A percentile compares a stretch with the other conserved stretches of the same genome.
These are phyloP conservation scores for Pestalotiopsis sp. DNA, from an alignment of 2,329 filamentous ascomycete species.

Conservation along the genomic window DNA sequence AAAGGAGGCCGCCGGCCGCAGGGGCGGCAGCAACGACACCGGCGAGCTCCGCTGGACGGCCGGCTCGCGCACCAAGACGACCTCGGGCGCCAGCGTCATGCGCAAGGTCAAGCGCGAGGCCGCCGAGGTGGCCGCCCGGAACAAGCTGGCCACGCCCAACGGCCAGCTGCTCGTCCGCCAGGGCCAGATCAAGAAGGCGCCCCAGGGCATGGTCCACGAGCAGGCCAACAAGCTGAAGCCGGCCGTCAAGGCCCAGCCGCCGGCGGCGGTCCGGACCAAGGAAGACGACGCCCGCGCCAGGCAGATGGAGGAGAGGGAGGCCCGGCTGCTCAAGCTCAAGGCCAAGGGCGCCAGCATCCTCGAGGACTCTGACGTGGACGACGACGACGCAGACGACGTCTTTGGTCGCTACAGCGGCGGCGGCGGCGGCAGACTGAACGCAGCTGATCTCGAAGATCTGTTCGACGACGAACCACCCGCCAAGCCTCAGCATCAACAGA, in stretches of 20 bases:
- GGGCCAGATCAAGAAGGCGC: constrained; percentile 51
- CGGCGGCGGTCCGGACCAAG: constrained; percentile 10
- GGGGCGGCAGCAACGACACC: constrained; percentile 27
- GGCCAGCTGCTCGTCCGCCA: constrained; percentile 33
- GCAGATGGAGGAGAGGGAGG: constrained; percentile 39
- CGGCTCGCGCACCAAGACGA: constrained; percentile 55
- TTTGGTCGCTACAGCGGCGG: neutral
- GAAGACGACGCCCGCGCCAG: constrained; percentile 20
- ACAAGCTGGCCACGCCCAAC: constrained; percentile 45
- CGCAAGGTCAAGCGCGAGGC: constrained; percentile 59
- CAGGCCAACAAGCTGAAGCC: constrained; percentile 45
- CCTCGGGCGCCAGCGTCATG: constrained; percentile 55
- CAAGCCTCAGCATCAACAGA: constrained; percentile 11
- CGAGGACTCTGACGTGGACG: constrained; percentile 39
- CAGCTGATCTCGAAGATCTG: constrained; percentile 25
- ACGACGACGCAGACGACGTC: constrained; percentile 22
- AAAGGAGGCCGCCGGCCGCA: constrained; percentile 14
- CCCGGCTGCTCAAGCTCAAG: constrained; percentile 37
- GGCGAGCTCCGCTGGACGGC: constrained; percentile 45
- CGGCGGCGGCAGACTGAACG: constrained; percentile 20
- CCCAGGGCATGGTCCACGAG: constrained; percentile 56
- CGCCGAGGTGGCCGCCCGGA: constrained; percentile 52
- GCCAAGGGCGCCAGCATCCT: constrained; percentile 37
- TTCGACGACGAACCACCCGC: constrained; percentile 19
- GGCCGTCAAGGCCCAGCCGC: constrained; percentile 22